Base-by-base conservation (phyloP, 768 basidiomycete species). In the Russula brevipes region DNA sequence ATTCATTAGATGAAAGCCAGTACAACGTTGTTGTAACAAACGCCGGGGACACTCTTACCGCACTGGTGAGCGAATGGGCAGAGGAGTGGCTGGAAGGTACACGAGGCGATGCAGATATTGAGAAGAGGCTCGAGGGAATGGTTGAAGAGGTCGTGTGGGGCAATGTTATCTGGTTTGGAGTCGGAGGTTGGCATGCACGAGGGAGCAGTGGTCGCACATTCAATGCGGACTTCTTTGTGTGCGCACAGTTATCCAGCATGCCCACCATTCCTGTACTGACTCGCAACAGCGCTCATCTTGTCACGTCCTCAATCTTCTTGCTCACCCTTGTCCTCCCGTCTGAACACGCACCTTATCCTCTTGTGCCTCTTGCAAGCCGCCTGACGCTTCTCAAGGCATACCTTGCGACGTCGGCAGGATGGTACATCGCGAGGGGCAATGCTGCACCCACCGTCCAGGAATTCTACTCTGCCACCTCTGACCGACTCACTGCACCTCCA, bases 231-330 rank as follows among this genome's bases (percentile, higher is more conserved):
- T 88, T 89, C 72, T 80, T 82, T 76, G 57, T 77, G 86, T 88
- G 63, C 66, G 85, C 77, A 11, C 56, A 56, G 0, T 36, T 58
- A 65, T 24, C 66, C 24, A 24, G 24, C 1, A 66, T 69, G 44
- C 50, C n/a, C 30, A 9, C 24, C 14, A 16, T 38, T 54, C 16
- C 44, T 1, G 41, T 17, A 30, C 42, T n/a, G 38, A 62, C 5
- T 1, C 3, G 24, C 10, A 4, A 2, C 44, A 89, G 86, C 14
- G 82, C 86, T 74, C 88, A 84, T 66, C 73, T 85, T 1, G 80
- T 88, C 44, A 91, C 88, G 0, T 87, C 86, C 4, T 77, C 82
- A 4, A 69, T 87, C 24, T 87, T 88, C 76, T 69, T 87, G 33
- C 77, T 83, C 0, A 80, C 85, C 1, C 60, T 84, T 47, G 67